Conservation (phyloP, 805 yeast species). For the Candida koratica region DNA sequence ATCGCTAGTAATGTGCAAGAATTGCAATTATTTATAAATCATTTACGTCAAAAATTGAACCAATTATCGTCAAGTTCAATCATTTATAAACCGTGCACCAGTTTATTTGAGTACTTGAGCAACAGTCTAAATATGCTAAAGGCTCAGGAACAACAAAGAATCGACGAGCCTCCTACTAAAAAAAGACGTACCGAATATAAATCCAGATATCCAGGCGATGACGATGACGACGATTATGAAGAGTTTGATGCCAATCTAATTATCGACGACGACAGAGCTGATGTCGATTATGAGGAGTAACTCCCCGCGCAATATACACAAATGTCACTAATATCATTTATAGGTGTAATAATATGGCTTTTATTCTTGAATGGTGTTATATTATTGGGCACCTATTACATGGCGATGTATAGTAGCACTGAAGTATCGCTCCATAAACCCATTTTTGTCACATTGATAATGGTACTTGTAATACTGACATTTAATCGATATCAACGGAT, state of each 20-base stretch:
- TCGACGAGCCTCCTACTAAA: conserved; percentile 16
- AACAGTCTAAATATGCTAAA: conserved; percentile 25
- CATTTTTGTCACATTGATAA: conserved; percentile 8
- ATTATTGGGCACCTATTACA: not conserved
- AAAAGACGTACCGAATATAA: conserved; percentile 20
- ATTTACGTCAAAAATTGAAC: conserved; percentile 23
- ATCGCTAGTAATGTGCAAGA: conserved; percentile 32
- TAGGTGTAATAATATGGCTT: not conserved
- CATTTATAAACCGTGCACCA: conserved; percentile 25
- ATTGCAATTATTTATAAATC: conserved; percentile 24
- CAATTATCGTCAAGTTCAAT: conserved; percentile 16
- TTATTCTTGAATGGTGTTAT: not conserved
- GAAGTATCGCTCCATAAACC: conserved; percentile 8
- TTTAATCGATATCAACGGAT: conserved; percentile 10
- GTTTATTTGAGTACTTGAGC: conserved; percentile 28
- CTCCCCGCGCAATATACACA: conserved; percentile 1
- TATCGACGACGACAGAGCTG: conserved; percentile 18
- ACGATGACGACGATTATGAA: not conserved
- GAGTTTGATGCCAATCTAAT: conserved; percentile 1
- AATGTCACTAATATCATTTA: not conserved
- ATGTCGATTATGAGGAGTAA: conserved; percentile 14
- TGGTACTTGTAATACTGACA: conserved; percentile 9
- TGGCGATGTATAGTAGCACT: not conserved
- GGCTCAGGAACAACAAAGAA: conserved; percentile 21
- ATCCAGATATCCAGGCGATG: conserved; percentile 11